Evolutionary conservation across 2,329 filamentous ascomycete genomes (phyloP).

Genomic region (Cladosporium oxysporum): DNA sequence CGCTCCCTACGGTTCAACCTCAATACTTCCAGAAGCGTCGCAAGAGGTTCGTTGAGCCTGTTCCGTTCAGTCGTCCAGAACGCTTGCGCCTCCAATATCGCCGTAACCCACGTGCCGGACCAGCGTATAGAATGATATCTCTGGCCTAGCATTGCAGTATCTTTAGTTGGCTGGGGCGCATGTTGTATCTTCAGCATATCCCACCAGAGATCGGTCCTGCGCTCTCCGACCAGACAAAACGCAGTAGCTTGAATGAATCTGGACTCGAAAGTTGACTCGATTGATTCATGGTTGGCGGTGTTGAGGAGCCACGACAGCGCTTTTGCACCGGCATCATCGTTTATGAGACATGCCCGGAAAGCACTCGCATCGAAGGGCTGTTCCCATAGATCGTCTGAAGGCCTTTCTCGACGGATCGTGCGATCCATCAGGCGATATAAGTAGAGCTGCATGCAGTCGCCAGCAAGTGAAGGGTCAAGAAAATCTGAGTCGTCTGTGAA

Average conservation of each 20-base stretch:
- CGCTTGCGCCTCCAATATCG: neutral
- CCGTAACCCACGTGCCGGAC: neutral
- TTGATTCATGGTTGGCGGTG: neutral
- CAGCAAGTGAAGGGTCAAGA: neutral
- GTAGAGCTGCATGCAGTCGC: neutral
- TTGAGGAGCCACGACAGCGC: neutral
- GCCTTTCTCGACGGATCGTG: neutral
- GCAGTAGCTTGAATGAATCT: neutral
- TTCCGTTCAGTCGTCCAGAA: neutral
- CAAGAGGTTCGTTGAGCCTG: neutral
- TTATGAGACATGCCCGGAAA: neutral
- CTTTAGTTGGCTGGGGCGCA: neutral
- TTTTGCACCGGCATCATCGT: neutral
- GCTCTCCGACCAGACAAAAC: neutral
- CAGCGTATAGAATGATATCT: neutral
- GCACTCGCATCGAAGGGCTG: neutral
- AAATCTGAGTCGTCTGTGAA: neutral
- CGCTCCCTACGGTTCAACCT: neutral
- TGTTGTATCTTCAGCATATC: neutral
- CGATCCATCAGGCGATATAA: neutral
- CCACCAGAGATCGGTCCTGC: neutral
- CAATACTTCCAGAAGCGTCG: neutral
- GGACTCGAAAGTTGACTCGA: neutral
- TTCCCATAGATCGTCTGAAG: neutral
- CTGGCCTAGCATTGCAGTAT: neutral